Conservation (phyloP, 1,284 basidiomycete species). For the Neonothopanus nambi region DNA sequence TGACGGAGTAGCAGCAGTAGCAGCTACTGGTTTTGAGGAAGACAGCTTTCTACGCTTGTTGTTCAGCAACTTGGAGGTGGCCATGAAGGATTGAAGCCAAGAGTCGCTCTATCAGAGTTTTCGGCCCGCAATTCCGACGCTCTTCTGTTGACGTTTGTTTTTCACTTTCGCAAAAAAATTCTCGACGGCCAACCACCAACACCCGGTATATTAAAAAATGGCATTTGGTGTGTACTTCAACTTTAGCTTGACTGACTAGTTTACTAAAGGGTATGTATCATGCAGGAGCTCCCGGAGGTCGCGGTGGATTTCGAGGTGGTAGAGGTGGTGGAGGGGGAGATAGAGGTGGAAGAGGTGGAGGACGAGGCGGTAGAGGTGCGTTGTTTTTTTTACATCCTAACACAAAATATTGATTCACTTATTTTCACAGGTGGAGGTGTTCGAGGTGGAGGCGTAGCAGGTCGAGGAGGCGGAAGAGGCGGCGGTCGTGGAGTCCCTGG, state of each 20-base stretch:
- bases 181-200: too few species aligned
- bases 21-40: too few species aligned
- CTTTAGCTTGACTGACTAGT: background rate
- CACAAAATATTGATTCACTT: constrained; percentile 12
- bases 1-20: too few species aligned
- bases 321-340: constrained; percentile 30
- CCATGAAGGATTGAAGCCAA: background rate
- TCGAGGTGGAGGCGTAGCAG: constrained; percentile 33
- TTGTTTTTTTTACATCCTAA: constrained; percentile 1
- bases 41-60: too few species aligned
- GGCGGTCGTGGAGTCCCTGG: constrained; percentile 41
- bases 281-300: constrained; percentile 52
- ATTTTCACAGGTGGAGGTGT: constrained; percentile 20
- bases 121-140: too few species aligned
- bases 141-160: too few species aligned
- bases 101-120: too few species aligned
- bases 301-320: constrained; percentile 48
- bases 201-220: too few species aligned
- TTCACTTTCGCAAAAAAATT: too few species aligned
- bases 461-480: constrained; percentile 39
- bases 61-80: too few species aligned
- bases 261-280: background rate
- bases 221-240: constrained; percentile 27
- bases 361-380: constrained; percentile 28
- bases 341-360: constrained; percentile 33